Evolutionary conservation across 208 protist genomes (phyloP).

Genomic region (Acanthamoeba royreba): DNA sequence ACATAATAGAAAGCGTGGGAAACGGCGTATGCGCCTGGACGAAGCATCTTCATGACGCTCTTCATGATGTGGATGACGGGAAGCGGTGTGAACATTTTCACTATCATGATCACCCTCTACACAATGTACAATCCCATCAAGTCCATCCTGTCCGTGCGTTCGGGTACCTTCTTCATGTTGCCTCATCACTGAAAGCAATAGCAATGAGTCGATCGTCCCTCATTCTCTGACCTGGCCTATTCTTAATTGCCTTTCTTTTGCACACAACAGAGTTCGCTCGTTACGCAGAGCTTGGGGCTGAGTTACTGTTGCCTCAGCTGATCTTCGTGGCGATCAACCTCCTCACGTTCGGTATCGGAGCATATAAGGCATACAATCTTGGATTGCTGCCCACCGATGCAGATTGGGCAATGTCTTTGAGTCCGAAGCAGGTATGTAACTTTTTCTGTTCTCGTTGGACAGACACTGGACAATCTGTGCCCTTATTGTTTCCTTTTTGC

Average conservation of each 20-base stretch:
- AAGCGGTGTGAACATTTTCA: conserved; percentile 44
- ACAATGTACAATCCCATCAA: conserved; percentile 12
- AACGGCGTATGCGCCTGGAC: not conserved
- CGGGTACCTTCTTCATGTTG: not conserved
- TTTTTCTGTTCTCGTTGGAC: too few relatives aligned
- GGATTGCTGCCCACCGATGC: conserved; percentile 14
- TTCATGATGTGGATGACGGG: conserved; percentile 63
- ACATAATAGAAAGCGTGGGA: conserved; percentile 53
- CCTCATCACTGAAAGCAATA: not conserved
- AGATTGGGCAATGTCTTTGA: not conserved
- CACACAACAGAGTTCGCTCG: not conserved
- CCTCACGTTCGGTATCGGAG: not conserved
- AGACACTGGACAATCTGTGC: too few relatives aligned
- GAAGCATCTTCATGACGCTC: conserved; percentile 43
- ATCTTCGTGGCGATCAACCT: not conserved
- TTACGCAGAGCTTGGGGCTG: not conserved
- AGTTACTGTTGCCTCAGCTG: not conserved
- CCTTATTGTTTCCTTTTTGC: not conserved
- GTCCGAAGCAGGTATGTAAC: not conserved
- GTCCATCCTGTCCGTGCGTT: not conserved
- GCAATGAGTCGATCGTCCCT: too few relatives aligned
- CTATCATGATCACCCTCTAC: conserved; percentile 51
- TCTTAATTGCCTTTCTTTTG: too few relatives aligned
- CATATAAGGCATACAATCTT: conserved; percentile 35
- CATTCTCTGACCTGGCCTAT: too few relatives aligned